Evolutionary conservation across 139 green algal species (phyloP), one percentile per base, ranked within the genome.

Genomic region (Tetraselmis chui): DNA sequence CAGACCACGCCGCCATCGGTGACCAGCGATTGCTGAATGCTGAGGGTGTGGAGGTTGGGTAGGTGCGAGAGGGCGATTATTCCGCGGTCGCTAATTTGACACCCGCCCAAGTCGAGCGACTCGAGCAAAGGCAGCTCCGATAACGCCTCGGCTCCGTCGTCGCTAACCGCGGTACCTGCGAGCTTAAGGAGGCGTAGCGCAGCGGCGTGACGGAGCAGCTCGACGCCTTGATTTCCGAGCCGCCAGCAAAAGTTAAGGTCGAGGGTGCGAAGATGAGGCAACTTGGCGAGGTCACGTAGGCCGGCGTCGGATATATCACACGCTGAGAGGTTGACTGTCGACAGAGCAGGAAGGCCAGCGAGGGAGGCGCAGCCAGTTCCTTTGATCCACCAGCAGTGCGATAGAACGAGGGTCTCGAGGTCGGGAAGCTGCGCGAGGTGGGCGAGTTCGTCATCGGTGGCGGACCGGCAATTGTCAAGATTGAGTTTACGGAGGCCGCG

Each of bases 391-490:
- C 45, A 67, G 45, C 45, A 67, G 45, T 67, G 45, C 11, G 11
- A 25, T 5, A 18, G 11, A 18, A 67, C 45, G 11, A 92, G 78
- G 75, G 75, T 86, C 0, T 81, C 86, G 1, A 92, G 82, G 27
- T 77, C 76, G 1, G 84, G 90, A 2, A 91, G 81, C 0, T 81
- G 77, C 23, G 86, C 81, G 59, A 93, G 87, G 59, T 82, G 85
- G 75, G 82, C 76, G n/a, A 93, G 59, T 0, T 86, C 86, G 1
- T 77, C 79, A 1, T 86, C 82, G 0, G 84, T 90, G 23, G 91
- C 82, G 0, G 25, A 28, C 2, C 83, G 85, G 82, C 89, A 93
- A 32, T 89, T 84, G 32, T 85, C 86, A 30, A 93, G 81, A 77
- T 83, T 89, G 28, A 93, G 83, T 5, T 67, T 5, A 18, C 45